Percentiles rank a stretch among this genome's conserved stretches.
phyloP scores from a whole-genome alignment of 352 stramenopile species.

The Phytophthora rubi region DNA sequence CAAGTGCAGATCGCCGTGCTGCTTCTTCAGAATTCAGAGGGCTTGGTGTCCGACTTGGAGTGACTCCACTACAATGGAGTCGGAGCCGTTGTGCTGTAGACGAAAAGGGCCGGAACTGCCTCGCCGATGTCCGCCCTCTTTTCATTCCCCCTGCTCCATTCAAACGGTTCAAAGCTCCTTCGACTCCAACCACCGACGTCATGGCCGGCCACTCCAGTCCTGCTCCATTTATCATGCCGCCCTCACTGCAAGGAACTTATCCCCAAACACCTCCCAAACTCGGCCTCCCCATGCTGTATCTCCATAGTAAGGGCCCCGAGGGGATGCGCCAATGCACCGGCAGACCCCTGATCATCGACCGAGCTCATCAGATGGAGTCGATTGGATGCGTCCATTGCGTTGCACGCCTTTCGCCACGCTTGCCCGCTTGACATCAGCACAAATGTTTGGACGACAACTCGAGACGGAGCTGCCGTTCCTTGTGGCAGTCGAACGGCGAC shows the following conservation, averaged over 20 bases:
- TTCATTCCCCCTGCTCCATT: not conserved
- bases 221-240: not conserved
- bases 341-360: not conserved
- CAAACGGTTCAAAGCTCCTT: too few relatives aligned
- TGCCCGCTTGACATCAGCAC: constrained; percentile 1
- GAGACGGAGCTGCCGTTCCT: not conserved
- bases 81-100: not conserved
- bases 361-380: not conserved
- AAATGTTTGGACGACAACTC: not conserved
- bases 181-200: not conserved
- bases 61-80: too few relatives aligned
- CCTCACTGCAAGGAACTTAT: constrained; percentile 4
- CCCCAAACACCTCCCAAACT: constrained; percentile 26
- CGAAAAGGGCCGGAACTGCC: constrained; percentile 12
- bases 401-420: not conserved
- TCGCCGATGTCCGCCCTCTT: not conserved
- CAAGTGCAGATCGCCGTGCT: constrained; percentile 1
- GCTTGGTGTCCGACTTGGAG: not conserved
- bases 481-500: not conserved
- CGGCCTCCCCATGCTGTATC: constrained; percentile 3
- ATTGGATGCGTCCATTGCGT: constrained; percentile 4
- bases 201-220: not conserved
- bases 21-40: constrained; percentile 18
- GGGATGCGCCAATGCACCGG: constrained; percentile 6
- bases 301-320: constrained; percentile 4